Evolutionary conservation across 768 basidiomycete species (phyloP).

Genomic region (Leccinum sublutescens): DNA sequence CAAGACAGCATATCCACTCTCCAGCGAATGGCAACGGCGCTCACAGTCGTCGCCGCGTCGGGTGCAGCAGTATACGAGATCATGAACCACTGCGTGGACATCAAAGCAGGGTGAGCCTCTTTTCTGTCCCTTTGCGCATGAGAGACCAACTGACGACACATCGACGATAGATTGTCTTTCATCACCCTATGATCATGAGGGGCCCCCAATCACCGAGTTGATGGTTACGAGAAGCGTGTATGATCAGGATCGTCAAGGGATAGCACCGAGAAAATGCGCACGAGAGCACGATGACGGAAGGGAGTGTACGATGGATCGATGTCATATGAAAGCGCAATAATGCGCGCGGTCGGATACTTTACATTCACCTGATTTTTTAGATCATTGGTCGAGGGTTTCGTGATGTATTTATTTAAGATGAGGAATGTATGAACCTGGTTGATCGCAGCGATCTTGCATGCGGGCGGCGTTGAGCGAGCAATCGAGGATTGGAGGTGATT

Average conservation of each 20-base stretch:
- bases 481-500: neutral
- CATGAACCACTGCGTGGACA: conserved; percentile 11
- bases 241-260: neutral
- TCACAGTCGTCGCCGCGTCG: conserved; percentile 34
- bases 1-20: conserved; percentile 22
- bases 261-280: neutral
- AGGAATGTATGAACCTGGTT: neutral
- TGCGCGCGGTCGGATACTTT: neutral
- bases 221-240: neutral
- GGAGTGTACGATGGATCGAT: neutral
- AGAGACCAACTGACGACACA: neutral
- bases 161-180: conserved; percentile 12
- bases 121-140: neutral
- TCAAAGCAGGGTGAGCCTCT: conserved; percentile 20
- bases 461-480: neutral
- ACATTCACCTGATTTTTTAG: neutral
- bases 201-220: neutral
- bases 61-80: conserved; percentile 32
- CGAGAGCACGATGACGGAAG: neutral
- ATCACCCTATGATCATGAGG: conserved; percentile 7
- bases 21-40: conserved; percentile 24
- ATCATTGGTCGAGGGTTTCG: neutral
- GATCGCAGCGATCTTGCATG: neutral
- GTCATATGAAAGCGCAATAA: neutral
- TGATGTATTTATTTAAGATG: neutral